phyloP scores from a whole-genome alignment of 768 basidiomycete genomes.

The Pleurotus pulmonarius region DNA sequence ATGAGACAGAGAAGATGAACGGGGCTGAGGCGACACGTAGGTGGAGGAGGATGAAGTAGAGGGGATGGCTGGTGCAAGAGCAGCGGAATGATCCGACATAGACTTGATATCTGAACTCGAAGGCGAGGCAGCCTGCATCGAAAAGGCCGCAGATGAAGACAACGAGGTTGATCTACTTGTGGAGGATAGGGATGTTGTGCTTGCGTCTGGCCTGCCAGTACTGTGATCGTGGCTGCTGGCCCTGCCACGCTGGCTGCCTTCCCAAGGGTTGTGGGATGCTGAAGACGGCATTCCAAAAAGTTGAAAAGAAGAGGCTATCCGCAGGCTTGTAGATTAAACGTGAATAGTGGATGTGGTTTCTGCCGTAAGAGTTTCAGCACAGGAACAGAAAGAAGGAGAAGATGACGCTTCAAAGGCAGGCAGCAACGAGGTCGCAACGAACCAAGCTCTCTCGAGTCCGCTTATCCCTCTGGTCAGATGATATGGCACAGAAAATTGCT shows the following conservation, averaged over 20 bases:
- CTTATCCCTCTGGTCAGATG: not conserved
- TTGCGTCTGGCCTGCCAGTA: slow-evolving; percentile 28
- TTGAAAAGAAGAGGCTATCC: not conserved
- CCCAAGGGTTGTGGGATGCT: not conserved
- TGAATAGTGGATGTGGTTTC: slow-evolving; percentile 4
- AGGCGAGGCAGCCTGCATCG: slow-evolving; percentile 27
- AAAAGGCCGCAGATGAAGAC: slow-evolving; percentile 36
- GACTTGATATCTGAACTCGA: slow-evolving; percentile 34
- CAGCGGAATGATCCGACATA: slow-evolving; percentile 36
- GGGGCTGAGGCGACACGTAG: slow-evolving; percentile 11
- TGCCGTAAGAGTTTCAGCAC: slow-evolving; percentile 2
- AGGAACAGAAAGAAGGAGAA: not conserved
- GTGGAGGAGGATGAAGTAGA: slow-evolving; percentile 6
- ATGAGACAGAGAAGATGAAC: slow-evolving; percentile 12
- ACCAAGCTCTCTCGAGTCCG: not conserved
- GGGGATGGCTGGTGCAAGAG: slow-evolving; percentile 17
- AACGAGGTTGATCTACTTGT: slow-evolving; percentile 42
- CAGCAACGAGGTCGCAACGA: slow-evolving; percentile 4
- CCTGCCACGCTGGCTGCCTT: slow-evolving; percentile 1
- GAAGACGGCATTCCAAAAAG: slow-evolving; percentile 3
- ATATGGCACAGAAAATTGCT: slow-evolving; percentile 2
- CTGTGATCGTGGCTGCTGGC: slow-evolving; percentile 14
- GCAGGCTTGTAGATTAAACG: slow-evolving; percentile 4
- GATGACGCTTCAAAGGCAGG: not conserved
- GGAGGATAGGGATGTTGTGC: slow-evolving; percentile 34